phyloP scores from a whole-genome alignment of 352 stramenopile genomes.

The Lagenidium giganteum region DNA sequence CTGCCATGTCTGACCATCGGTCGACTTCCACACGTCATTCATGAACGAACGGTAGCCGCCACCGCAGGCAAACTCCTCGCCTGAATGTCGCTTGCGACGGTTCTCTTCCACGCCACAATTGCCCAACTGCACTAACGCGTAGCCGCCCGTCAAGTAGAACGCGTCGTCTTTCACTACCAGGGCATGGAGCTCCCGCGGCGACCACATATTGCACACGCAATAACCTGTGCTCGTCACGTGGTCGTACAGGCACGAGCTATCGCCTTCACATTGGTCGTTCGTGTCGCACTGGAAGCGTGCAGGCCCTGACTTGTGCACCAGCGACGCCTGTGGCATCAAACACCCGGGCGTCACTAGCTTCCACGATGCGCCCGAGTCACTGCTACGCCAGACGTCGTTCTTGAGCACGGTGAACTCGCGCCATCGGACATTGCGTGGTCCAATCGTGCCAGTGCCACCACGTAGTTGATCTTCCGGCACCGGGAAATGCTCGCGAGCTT shows the following conservation, averaged over 20 bases:
- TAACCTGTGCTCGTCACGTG: constrained; percentile 31
- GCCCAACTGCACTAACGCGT: constrained; percentile 50
- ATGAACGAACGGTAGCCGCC: constrained; percentile 60
- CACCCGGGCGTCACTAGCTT: constrained; percentile 67
- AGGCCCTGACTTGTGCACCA: constrained; percentile 45
- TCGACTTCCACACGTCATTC: constrained; percentile 69
- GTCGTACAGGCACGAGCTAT: constrained; percentile 51
- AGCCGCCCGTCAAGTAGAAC: constrained; percentile 60
- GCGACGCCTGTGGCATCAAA: constrained; percentile 36
- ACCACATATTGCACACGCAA: constrained; percentile 78
- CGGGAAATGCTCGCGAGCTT: constrained; percentile 51
- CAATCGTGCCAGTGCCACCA: constrained; percentile 25
- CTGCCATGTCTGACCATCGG: constrained; percentile 50
- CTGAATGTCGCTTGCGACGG: constrained; percentile 34
- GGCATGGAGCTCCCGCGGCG: constrained; percentile 63
- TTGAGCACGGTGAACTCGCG: constrained; percentile 67
- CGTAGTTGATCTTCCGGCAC: constrained; percentile 45
- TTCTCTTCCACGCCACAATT: constrained; percentile 65
- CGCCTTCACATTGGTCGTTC: constrained; percentile 61
- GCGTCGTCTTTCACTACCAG: constrained; percentile 31
- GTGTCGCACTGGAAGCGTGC: constrained; percentile 48
- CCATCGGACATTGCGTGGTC: constrained; percentile 38
- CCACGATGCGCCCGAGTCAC: constrained; percentile 62
- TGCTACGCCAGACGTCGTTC: constrained; percentile 79
- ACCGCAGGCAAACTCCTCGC: constrained; percentile 63